Evolutionary conservation across 2,329 filamentous ascomycete species (phyloP), one percentile per base, ranked within the genome.

Genomic region (Tolypocladium sp.): DNA sequence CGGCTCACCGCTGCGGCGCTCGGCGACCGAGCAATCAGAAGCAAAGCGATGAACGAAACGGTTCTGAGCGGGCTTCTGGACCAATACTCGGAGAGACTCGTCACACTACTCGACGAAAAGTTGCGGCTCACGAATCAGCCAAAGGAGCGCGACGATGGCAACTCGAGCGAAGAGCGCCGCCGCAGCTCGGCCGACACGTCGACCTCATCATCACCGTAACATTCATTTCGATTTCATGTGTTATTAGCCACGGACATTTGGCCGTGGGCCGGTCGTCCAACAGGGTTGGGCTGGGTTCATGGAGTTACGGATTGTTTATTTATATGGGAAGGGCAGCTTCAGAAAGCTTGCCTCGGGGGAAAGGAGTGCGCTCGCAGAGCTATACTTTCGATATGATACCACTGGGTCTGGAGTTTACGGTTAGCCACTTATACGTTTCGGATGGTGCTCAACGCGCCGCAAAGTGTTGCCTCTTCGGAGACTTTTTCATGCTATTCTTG

Each of bases 91-190:
- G 87, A 91, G 67, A 80, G 85, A 61, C 75, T 92, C 55, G 84
- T 91, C 7, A 83, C 79, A 53, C 79, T 91, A 71, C 78, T 92
- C 52, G 88, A 92, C 63, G 86, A 91, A 70, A 89, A 88, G 70
- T 78, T 91, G 56, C 75, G 80, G 54, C 71, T 85, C 40, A 78
- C 69, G 12, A 74, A 70, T 66, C 69, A 73, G 40, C 66, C 69
- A 41, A 68, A 66, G 59, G 67, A 72, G 60, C 63, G 66, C 58
- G 71, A 70, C 27, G 64, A 64, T 20, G 69, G 70, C 5, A 70
- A 63, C 57, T 62, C 63, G 35, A 66, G 66, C 35, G 69, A 70
- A 42, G 70, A 69, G 56, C 64, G 68, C 55, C 70, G 68, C 46
- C 66, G 65, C 59, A 76, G 71, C 58, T 68, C 68, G 35, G 72